phyloP scores from a whole-genome alignment of 257 asterid species.

The Solanum okadae region DNA sequence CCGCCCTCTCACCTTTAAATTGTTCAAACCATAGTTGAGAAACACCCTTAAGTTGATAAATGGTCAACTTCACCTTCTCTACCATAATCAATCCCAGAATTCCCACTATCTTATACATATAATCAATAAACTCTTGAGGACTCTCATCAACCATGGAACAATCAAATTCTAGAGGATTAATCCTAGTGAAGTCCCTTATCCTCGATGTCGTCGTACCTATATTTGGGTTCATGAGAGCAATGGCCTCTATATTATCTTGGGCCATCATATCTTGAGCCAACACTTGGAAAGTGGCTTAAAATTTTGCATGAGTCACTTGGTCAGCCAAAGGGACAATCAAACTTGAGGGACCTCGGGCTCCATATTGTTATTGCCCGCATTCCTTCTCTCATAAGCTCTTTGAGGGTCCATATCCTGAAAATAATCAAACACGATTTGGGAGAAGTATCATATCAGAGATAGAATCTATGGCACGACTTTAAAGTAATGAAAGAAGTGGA shows the following conservation, averaged over 20 bases:
- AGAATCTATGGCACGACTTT: background rate
- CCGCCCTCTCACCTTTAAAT: background rate
- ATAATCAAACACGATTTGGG: background rate
- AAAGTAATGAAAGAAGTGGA: no score
- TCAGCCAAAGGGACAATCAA: background rate
- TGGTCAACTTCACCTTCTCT: background rate
- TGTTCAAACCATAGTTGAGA: background rate
- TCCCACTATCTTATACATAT: background rate
- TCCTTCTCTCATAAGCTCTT: background rate
- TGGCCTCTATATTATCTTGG: background rate
- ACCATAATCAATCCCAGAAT: no score
- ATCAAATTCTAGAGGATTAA: no score
- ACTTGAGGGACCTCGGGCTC: background rate
- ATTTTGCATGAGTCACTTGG: background rate
- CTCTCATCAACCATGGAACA: background rate
- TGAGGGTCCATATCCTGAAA: background rate
- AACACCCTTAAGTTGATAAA: background rate
- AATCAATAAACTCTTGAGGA: background rate
- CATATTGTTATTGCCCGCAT: no score
- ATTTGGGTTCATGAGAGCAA: background rate
- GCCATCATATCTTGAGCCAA: background rate
- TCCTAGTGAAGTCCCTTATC: background rate
- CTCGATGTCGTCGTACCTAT: background rate
- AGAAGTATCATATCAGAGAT: background rate
- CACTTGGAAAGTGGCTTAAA: background rate